Base-by-base conservation (phyloP, 257 asterid genomes). In the Petunia secreta region DNA sequence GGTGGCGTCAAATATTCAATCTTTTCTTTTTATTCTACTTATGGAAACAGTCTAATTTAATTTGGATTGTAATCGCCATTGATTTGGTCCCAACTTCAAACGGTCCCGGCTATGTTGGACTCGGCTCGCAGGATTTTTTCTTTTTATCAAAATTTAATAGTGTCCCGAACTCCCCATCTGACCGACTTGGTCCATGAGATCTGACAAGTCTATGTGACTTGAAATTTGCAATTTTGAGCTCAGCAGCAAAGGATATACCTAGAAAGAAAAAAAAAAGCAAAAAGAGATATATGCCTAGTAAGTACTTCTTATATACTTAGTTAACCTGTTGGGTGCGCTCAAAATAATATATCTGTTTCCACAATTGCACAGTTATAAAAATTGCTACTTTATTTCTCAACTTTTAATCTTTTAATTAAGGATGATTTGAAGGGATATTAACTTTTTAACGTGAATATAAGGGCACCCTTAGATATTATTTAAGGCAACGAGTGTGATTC, bases 1-100 rank as follows among this genome's bases (percentile, higher is more conserved):
- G 77, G 77, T 46, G 15, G 43, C 9, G 8, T 25, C 77, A 48
- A 68, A 69, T 46, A 48, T 69, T 69, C 57, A 68, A n/a, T 15
- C 74, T 14, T 66, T 7, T 8, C 6, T 68, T 67, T 25, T 25
- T 25, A 25, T 25, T 37, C 69, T 5, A 69, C 44, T 50, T 50
- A 50, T 44, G 58, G 76, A 44, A 68, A 68, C 37, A 2, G 77
- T 25, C 59, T 9, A 4, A 10, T 55, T 25, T 9, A 4, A 10
- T 55, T 25, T 25, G 59, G 41, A 69, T 46, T 5, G 57, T 10
- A 69, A 46, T 69, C 41, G 16, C 46, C 77, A 46, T 0, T 25
- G 25, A 25, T 48, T 46, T 46, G 77, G 59, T 69, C 59, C 76
- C 55, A 50, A 50, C 55, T 9, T 13, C 54, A 10, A 50, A 50